Conservation (phyloP, 495 filamentous ascomycete species). For the Astrothelium subdiscretum region DNA sequence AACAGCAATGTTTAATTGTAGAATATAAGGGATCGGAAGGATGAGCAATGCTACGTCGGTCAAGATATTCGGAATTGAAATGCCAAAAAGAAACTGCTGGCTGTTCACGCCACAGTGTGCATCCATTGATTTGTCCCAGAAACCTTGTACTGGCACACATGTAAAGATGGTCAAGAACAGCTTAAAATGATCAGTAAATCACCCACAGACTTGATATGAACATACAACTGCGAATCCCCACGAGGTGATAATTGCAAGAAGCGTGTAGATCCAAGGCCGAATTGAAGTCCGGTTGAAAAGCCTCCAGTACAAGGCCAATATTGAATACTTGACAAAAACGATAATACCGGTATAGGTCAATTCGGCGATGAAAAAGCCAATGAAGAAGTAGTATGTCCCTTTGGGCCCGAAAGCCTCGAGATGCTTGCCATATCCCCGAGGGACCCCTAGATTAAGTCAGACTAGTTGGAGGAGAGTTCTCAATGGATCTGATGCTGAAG, state of each 20-base stretch:
- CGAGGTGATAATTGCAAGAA: neutral
- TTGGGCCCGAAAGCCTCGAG: neutral
- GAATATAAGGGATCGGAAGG: constrained; percentile 4
- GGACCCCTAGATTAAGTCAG: neutral
- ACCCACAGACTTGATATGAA: too few species aligned
- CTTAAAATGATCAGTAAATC: neutral
- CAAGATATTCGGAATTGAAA: constrained; percentile 8
- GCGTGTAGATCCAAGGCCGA: neutral
- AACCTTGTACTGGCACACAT: neutral
- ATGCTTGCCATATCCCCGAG: neutral
- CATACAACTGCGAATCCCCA: neutral
- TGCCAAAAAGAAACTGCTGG: neutral
- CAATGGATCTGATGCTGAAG: neutral
- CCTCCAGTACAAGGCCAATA: constrained; percentile 1
- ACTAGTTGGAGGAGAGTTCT: neutral
- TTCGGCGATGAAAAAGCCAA: neutral
- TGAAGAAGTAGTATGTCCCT: neutral
- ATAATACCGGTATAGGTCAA: neutral
- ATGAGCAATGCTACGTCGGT: constrained; percentile 6
- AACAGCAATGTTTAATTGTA: constrained; percentile 4
- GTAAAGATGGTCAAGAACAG: neutral
- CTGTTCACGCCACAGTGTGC: neutral
- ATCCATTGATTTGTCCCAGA: neutral
- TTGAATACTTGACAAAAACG: neutral
- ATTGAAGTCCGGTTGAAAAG: neutral